Conservation (phyloP, 345 rosid genomes). For the Syzygium grande region DNA sequence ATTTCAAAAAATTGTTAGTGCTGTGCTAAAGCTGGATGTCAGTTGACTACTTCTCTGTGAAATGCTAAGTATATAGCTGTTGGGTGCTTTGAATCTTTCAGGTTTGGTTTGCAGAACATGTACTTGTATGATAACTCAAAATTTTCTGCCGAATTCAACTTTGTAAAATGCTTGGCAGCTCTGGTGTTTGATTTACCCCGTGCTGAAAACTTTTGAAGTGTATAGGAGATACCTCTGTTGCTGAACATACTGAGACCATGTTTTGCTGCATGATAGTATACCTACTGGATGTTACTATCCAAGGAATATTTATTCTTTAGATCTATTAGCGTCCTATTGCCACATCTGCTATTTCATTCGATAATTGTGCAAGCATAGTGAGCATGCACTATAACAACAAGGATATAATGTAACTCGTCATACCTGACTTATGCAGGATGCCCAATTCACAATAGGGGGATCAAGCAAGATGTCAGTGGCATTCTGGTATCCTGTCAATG, state of each 20-base stretch:
- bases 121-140: background rate
- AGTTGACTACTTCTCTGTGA: background rate
- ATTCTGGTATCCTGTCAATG: slow-evolving; percentile 87
- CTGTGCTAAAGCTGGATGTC: background rate
- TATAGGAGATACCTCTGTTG: background rate
- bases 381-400: background rate
- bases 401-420: background rate
- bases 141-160: background rate
- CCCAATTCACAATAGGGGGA: slow-evolving; percentile 68
- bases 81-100: background rate
- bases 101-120: background rate
- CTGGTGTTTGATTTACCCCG: background rate
- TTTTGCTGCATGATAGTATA: background rate
- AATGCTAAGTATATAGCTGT: background rate
- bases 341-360: background rate
- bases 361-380: background rate
- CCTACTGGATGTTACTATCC: background rate
- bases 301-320: background rate
- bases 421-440: slow-evolving; percentile 54
- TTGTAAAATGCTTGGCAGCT: background rate
- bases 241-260: background rate
- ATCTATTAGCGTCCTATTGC: background rate
- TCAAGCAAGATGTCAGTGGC: slow-evolving; percentile 78
- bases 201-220: background rate
- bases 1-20: background rate